These are phyloP conservation scores for Ophidiomyces ophidiicola DNA, from an alignment of 2,329 filamentous ascomycete genomes.

Conservation along the genomic window DNA sequence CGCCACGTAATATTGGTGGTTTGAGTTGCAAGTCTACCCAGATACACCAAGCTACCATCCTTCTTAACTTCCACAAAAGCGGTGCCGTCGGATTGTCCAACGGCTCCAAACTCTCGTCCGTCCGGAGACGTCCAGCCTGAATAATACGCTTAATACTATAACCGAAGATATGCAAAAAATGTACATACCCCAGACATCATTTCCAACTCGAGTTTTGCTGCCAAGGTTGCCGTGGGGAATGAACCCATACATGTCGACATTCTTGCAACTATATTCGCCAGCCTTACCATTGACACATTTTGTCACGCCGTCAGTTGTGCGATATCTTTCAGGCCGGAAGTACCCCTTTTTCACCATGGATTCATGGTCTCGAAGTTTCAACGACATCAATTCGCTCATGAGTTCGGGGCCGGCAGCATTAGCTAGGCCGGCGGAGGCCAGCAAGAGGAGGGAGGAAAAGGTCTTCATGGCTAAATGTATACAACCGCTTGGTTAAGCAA, in stretches of 20 bases:
- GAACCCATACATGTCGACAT: slow-evolving; percentile 32
- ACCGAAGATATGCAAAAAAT: background rate
- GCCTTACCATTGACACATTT: slow-evolving; percentile 25
- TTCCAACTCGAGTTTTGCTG: slow-evolving; percentile 28
- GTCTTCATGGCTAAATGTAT: slow-evolving; percentile 13
- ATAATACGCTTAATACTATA: background rate
- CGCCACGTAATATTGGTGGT: slow-evolving; percentile 26
- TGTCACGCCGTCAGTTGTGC: background rate
- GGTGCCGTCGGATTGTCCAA: slow-evolving; percentile 41
- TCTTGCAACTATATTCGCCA: slow-evolving; percentile 29
- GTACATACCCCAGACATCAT: slow-evolving; percentile 27
- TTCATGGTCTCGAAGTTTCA: slow-evolving; percentile 14
- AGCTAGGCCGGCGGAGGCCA: slow-evolving; percentile 13
- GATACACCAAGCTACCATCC: slow-evolving; percentile 36
- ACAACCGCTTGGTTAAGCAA: too few relatives aligned
- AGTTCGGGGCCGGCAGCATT: slow-evolving; percentile 7
- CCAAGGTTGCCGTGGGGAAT: slow-evolving; percentile 30
- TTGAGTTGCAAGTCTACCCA: slow-evolving; percentile 38
- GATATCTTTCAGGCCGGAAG: slow-evolving; percentile 11
- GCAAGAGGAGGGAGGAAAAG: slow-evolving; percentile 9
- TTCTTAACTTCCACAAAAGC: slow-evolving; percentile 39
- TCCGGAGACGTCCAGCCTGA: slow-evolving; percentile 38
- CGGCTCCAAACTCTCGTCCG: slow-evolving; percentile 40
- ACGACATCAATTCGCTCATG: slow-evolving; percentile 16
- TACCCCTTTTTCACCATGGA: slow-evolving; percentile 9